These are phyloP conservation scores for Alternaria sp. DNA, from an alignment of 2,329 filamentous ascomycete genomes.

Conservation along the genomic window DNA sequence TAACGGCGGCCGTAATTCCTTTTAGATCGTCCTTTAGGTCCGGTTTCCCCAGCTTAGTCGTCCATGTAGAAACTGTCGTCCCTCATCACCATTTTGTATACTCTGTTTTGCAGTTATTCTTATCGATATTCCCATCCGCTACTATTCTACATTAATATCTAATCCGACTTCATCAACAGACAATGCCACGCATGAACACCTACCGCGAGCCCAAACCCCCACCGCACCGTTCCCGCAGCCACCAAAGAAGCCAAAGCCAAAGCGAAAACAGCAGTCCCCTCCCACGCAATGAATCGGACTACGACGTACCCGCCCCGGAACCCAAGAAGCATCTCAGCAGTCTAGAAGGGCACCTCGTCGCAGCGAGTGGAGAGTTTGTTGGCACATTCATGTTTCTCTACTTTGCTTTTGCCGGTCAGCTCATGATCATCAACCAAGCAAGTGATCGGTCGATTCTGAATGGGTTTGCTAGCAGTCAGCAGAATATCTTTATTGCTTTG, in stretches of 20 bases:
- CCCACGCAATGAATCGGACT: background rate
- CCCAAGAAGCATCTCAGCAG: constrained; percentile 14
- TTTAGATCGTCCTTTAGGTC: background rate
- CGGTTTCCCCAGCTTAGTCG: background rate
- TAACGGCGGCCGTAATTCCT: background rate
- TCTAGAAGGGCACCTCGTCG: constrained; percentile 29
- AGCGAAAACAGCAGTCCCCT: background rate
- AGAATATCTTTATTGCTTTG: constrained; percentile 37
- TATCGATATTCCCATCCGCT: background rate
- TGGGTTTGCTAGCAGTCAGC: constrained; percentile 22
- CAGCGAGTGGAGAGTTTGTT: constrained; percentile 37
- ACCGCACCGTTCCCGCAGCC: constrained; percentile 6
- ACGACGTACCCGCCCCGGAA: constrained; percentile 1
- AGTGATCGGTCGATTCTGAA: constrained; percentile 21
- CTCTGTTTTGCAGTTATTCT: background rate
- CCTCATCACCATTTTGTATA: background rate
- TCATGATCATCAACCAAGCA: constrained; percentile 30
- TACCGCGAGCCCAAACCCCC: constrained; percentile 14
- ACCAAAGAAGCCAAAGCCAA: background rate
- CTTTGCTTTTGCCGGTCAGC: constrained; percentile 36
- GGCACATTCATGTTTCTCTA: constrained; percentile 43
- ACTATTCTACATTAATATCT: too few species aligned
- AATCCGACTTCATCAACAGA: background rate
- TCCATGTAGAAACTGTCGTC: background rate
- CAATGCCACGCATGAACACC: constrained; percentile 11